Conservation (phyloP, 345 rosid species). For the Rhodamnia rubescens region DNA sequence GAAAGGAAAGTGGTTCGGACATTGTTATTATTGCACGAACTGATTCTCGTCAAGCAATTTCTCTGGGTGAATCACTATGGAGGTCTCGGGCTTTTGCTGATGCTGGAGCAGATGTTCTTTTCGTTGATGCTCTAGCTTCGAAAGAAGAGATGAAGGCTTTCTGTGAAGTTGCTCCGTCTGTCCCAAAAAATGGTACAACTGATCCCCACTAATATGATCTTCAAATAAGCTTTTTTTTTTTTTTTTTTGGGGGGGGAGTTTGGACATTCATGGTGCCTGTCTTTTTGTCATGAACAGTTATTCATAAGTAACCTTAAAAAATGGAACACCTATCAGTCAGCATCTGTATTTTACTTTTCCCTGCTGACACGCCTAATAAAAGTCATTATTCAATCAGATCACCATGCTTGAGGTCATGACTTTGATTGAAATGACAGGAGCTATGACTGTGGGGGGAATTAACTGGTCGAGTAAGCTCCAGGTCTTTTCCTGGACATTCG, state of each 20-base stretch:
- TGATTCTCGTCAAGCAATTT: conserved; percentile 74
- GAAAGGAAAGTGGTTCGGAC: conserved; percentile 63
- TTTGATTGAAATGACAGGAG: too few species aligned
- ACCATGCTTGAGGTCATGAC: background rate
- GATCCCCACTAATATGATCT: background rate
- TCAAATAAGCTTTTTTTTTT: background rate
- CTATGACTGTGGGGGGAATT: background rate
- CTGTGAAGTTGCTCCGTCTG: conserved; percentile 59
- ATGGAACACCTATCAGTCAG: background rate
- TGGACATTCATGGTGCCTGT: background rate
- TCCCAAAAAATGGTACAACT: conserved; percentile 79
- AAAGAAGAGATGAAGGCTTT: conserved; percentile 94
- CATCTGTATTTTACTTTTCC: background rate
- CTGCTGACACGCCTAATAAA: background rate
- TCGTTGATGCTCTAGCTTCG: conserved; percentile 63
- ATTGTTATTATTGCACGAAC: conserved; percentile 80
- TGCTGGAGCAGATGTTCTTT: conserved; percentile 91
- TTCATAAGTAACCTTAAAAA: background rate
- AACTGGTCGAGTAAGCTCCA: background rate
- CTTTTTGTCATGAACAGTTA: background rate
- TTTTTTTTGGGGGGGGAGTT: background rate
- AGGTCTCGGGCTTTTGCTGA: conserved; percentile 88
- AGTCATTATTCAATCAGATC: background rate
- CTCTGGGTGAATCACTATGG: conserved; percentile 71
- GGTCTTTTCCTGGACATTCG: background rate